Evolutionary conservation across 1,284 basidiomycete species (phyloP), one percentile per base, ranked within the genome.

Genomic region (Ceratobasidium papillatum): DNA sequence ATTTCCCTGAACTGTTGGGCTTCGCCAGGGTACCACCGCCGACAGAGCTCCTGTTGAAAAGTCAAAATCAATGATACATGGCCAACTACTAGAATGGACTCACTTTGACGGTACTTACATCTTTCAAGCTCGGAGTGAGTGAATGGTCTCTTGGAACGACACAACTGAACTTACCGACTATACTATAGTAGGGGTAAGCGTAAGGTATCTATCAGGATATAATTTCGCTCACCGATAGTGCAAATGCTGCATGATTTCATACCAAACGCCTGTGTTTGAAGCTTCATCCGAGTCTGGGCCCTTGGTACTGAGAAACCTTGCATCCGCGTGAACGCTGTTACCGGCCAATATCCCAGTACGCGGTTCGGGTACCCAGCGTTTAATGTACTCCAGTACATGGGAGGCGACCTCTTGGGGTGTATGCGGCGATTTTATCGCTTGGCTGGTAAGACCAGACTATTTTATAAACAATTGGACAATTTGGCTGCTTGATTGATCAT

Each of bases 261-360:
- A 36, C 68, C 68, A 71, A 22, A 72, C 58, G 17, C 69, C 69
- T 17, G 11, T 41, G 12, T 19, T 12, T 22, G 58, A 61, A 1
- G 32, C 22, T 30, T 34, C 32, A 5, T 59, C 52, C 4, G 69
- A 38, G 45, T 90, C 87, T 2, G 93, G 92, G 91, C 95, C 93
- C 75, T 93, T 88, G 78, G 88, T 87, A 1, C 83, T 84, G 14
- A 96, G 83, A 79, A 96, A 96, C 1, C 83, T 81, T 74, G 88
- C 85, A 81, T 96, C 94, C 0, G 87, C 88, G 78, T 96, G 93
- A 0, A 95, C 91, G 5, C 92, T 91, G 80, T 87, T 95, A 1
- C 94, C 94, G 0, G 94, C 93, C 14, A 96, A 86, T 11, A 94
- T 86, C 2, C 87, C 94, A 0, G 83, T 82, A 49, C 86, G 82